These are phyloP conservation scores for Plectosphaerella sp. DNA, from an alignment of 2,329 filamentous ascomycete species.

Conservation along the genomic window DNA sequence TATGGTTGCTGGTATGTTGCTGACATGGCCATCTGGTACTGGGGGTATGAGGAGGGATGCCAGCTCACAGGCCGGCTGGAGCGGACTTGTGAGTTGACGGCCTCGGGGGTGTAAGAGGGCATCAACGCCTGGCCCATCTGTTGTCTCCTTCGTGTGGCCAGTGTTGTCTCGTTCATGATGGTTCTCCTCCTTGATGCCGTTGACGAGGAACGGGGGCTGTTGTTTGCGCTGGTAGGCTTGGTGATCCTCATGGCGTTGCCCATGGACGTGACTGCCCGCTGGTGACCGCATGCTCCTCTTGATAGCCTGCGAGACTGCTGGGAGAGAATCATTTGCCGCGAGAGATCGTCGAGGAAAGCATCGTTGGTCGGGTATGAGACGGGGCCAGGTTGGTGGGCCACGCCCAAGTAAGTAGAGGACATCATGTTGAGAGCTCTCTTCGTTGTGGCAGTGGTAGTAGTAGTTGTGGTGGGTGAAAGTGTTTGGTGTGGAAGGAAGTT, in stretches of 20 bases:
- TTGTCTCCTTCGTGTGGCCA: conserved; percentile 37
- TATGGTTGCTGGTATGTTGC: conserved; percentile 22
- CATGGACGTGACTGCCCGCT: conserved; percentile 16
- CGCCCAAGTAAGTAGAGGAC: conserved; percentile 18
- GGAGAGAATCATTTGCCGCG: conserved; percentile 44
- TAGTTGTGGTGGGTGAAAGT: background rate
- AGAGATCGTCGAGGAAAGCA: conserved; percentile 44
- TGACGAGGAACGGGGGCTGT: conserved; percentile 58
- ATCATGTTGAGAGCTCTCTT: conserved; percentile 21
- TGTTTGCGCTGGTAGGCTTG: conserved; percentile 65
- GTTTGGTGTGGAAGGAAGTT: background rate
- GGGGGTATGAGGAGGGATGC: conserved; percentile 58
- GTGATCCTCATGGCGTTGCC: conserved; percentile 52
- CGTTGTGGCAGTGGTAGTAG: background rate
- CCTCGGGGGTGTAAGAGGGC: background rate
- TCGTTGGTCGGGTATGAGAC: conserved; percentile 21
- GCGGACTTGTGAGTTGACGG: conserved; percentile 26
- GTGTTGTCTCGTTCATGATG: conserved; percentile 44
- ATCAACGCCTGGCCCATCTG: conserved; percentile 19
- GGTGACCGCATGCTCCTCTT: conserved; percentile 44
- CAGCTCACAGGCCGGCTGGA: conserved; percentile 65
- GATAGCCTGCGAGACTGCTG: conserved; percentile 44
- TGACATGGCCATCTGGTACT: conserved; percentile 28
- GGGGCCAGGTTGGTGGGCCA: background rate
- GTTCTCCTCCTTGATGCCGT: conserved; percentile 50